Conservation (phyloP, 192 early-diverging fungal species). For the Coemansia asiatica region DNA sequence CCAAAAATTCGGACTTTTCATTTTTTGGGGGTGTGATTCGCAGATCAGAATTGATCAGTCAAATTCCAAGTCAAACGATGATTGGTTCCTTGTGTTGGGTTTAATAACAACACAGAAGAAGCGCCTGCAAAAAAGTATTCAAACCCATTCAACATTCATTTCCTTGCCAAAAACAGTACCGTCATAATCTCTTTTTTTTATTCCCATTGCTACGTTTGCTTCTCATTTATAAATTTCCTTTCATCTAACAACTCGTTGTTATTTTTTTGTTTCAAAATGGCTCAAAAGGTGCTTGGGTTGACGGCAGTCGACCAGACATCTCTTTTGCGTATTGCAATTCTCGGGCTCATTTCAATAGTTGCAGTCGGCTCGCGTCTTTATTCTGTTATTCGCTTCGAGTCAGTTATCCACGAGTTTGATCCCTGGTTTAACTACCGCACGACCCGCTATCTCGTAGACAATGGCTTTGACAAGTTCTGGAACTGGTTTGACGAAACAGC, state of each 20-base stretch:
- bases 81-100: background rate
- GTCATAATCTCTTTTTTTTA: background rate
- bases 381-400: conserved; percentile 97
- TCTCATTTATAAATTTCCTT: too few relatives aligned
- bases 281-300: conserved; percentile 50
- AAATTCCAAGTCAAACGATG: background rate
- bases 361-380: conserved; percentile 92
- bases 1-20: background rate
- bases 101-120: too few relatives aligned
- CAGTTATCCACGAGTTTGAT: conserved; percentile 99
- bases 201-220: too few relatives aligned
- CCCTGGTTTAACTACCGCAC: conserved; percentile 99
- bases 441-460: conserved; percentile 86
- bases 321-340: conserved; percentile 82
- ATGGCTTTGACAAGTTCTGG: conserved; percentile 97
- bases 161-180: too few relatives aligned
- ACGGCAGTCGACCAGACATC: conserved; percentile 50
- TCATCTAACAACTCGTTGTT: background rate
- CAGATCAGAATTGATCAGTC: background rate
- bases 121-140: too few relatives aligned
- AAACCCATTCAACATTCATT: too few relatives aligned
- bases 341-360: conserved; percentile 82
- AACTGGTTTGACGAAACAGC: conserved; percentile 99
- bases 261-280: too few relatives aligned
- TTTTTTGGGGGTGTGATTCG: background rate